A percentile compares a stretch with the other conserved stretches of the same genome.
These are phyloP conservation scores for Dothidotthia symphoricarpi DNA, from an alignment of 2,329 filamentous ascomycete genomes.

Conservation along the genomic window DNA sequence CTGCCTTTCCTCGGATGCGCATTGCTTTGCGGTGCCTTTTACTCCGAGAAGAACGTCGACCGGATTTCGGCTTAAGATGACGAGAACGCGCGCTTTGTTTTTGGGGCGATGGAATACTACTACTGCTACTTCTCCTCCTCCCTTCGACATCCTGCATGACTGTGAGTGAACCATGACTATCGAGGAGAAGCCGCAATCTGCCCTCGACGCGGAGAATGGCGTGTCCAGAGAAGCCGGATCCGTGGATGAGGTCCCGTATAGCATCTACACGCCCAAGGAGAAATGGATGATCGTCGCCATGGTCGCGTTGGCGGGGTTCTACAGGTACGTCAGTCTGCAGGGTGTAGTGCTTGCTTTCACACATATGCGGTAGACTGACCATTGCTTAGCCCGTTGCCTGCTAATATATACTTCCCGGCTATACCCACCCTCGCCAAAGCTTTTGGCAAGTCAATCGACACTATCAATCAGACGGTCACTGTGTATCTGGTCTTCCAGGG, in stretches of 20 bases:
- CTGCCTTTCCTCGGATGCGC: neutral
- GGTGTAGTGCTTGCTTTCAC: neutral
- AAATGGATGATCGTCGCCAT: constrained; percentile 35
- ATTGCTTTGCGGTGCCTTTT: constrained; percentile 18
- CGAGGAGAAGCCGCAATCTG: constrained; percentile 16
- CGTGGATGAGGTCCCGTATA: constrained; percentile 20
- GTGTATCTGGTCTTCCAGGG: constrained; percentile 52
- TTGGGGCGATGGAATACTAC: no score
- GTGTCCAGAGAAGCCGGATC: no score
- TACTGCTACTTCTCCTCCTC: no score
- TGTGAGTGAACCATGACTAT: no score
- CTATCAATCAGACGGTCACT: constrained; percentile 53
- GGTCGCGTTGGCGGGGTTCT: constrained; percentile 33
- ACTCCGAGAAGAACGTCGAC: constrained; percentile 12
- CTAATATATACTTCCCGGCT: constrained; percentile 43
- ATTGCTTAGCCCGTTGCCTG: constrained; percentile 40
- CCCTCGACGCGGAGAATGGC: constrained; percentile 7
- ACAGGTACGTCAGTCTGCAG: constrained; percentile 18
- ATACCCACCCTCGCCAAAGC: constrained; percentile 36
- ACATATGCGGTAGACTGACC: neutral
- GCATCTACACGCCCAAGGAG: constrained; percentile 29
- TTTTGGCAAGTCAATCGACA: constrained; percentile 43
- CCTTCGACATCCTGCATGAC: no score
- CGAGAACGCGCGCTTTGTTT: neutral
- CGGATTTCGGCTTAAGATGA: constrained; percentile 1